These are phyloP conservation scores for Leucoagaricus sp. DNA, from an alignment of 1,284 basidiomycete genomes.

Conservation along the genomic window DNA sequence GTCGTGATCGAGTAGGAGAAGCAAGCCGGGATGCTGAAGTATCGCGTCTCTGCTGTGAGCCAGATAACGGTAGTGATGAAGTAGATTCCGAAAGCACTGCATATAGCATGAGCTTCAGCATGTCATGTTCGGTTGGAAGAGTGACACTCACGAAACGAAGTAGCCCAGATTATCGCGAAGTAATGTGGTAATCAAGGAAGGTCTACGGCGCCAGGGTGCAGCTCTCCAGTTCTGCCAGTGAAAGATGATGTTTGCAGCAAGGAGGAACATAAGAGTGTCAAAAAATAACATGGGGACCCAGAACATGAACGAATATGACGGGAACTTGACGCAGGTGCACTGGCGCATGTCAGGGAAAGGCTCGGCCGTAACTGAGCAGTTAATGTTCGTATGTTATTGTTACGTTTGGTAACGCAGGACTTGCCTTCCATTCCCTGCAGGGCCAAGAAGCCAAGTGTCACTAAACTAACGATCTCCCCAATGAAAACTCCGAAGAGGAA, in stretches of 20 bases:
- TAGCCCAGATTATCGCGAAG: constrained; percentile 26
- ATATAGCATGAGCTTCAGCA: background rate
- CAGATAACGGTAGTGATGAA: constrained; percentile 21
- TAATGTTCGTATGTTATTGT: too few species aligned
- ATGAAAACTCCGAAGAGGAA: constrained; percentile 19
- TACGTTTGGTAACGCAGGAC: background rate
- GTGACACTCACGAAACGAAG: constrained; percentile 23
- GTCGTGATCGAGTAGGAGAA: constrained; percentile 23
- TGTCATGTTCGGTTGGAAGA: background rate
- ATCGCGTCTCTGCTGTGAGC: constrained; percentile 20
- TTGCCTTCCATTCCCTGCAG: background rate
- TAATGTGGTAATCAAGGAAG: constrained; percentile 20
- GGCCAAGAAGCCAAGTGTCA: constrained; percentile 18
- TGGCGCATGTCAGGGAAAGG: constrained; percentile 1
- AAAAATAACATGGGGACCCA: constrained; percentile 27
- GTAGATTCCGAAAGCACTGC: constrained; percentile 23
- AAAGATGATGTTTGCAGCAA: constrained; percentile 20
- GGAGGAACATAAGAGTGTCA: constrained; percentile 24
- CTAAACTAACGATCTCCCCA: constrained; percentile 17
- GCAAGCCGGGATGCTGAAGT: constrained; percentile 22
- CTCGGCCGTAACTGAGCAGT: background rate
- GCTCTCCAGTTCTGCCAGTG: too few species aligned
- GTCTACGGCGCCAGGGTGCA: constrained; percentile 2
- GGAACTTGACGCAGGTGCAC: constrained; percentile 9
- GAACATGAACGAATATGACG: constrained; percentile 22